phyloP scores from a whole-genome alignment of 139 green algal genomes.

The Haematococcus lacustris region DNA sequence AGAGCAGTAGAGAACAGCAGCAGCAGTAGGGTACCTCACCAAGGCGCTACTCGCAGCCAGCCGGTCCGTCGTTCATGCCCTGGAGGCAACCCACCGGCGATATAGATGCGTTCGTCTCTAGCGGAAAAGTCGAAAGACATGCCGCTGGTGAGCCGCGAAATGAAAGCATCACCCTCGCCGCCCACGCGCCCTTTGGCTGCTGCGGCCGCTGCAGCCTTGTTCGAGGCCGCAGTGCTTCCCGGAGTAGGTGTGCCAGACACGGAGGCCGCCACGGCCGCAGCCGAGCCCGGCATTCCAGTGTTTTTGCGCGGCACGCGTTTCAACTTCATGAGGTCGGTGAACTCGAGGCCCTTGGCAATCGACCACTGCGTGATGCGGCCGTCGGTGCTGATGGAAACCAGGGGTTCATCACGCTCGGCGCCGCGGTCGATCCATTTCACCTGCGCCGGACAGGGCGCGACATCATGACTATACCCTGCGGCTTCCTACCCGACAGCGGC shows the following conservation, averaged over 20 bases:
- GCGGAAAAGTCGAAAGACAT: slow-evolving; percentile 78
- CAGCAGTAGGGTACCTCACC: background rate
- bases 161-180: slow-evolving; percentile 52
- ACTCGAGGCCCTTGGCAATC: slow-evolving; percentile 74
- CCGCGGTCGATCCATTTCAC: slow-evolving; percentile 65
- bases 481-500: background rate
- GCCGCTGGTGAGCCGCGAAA: slow-evolving; percentile 60
- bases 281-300: background rate
- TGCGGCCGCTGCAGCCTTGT: slow-evolving; percentile 10
- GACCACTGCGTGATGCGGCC: slow-evolving; percentile 72
- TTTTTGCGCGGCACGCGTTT: slow-evolving; percentile 45
- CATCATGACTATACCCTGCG: background rate
- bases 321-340: slow-evolving; percentile 71
- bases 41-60: background rate
- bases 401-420: slow-evolving; percentile 59
- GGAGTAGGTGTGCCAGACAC: background rate
- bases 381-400: slow-evolving; percentile 81
- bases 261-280: background rate
- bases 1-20: background rate
- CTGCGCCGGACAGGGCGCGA: background rate
- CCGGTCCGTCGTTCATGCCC: background rate
- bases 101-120: slow-evolving; percentile 60
- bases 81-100: slow-evolving; percentile 9
- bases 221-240: background rate
- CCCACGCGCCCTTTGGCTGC: background rate